Base-by-base conservation (phyloP, 2,329 filamentous ascomycete genomes). In the Leptographium wingfieldii region DNA sequence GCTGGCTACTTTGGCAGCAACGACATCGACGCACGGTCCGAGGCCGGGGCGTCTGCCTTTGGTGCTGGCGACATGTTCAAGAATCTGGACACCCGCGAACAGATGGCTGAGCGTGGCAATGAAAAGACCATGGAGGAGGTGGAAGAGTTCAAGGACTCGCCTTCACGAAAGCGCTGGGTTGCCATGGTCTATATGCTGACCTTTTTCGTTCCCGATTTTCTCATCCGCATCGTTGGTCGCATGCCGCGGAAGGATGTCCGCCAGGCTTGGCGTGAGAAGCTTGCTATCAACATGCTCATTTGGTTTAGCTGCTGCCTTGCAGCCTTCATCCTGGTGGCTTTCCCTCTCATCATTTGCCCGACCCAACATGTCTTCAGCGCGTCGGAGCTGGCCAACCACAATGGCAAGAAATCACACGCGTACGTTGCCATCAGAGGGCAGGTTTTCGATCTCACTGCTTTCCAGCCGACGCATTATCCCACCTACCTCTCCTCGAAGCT, bases 211-310 rank as follows among this genome's bases (percentile, higher is more conserved):
- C 94, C 94, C 5, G 92, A 96, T 69, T 88, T 96, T 66, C 68
- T 86, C 52, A 88, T 97, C 69, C 82, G 84, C 59, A 78, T 79
- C 67, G 63, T 95, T 49, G 92, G 92, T 27, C 81, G 88, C 57
- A 96, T 96, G 87, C 82, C 87, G 62, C 88, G 94, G 63, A 95
- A 95, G 70, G 94, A 99, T 71, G 84, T 99, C 10, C 88, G 92
- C 29, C 80, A 88, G 70, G 94, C 94, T 0, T 99, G 94, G 94
- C 82, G 94, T 69, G 94, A 99, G 72, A 99, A 99, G 78, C 72
- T 99, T 61, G 92, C 94, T 59, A 99, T 99, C 80, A 99, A 99
- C 77, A 79, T 99, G 71, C 81, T 97, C 69, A 99, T 99, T 70
- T 99, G 95, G 94, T 76, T 92, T 60, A 83, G 81, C 70, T 97